Evolutionary conservation across 305 asterid species (phyloP), one percentile per base, ranked within the genome.

Genomic region (Fraxinus albicans): DNA sequence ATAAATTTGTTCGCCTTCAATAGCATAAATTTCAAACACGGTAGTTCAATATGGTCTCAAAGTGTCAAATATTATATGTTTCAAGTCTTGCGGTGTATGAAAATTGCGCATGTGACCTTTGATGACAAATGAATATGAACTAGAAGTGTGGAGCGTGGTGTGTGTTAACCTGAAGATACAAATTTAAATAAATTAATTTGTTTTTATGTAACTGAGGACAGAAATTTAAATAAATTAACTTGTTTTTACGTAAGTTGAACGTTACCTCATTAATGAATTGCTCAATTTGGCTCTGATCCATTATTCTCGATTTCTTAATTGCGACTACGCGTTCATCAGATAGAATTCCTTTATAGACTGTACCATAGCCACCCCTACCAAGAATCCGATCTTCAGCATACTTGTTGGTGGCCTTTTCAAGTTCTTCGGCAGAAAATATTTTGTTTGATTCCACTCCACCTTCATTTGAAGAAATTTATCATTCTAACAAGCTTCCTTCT

Each of bases 291-390:
- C 74, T 55, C 38, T 87, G 83, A 6, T 91, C 93, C 87, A 89
- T 80, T 29, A 86, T 80, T 72, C 87, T 85, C 0, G 91, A 88
- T 29, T 90, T 91, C 44, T 92, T 92, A 3, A 92, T 85, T 0
- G 96, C 96, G 6, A 92, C 89, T 0, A 91, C 13, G 3, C 50
- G 81, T 21, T 88, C 81, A 78, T 92, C 89, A 0, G n/a, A 80
- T 0, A 91, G 79, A 29, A 29, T 29, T 2, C 96, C 97, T 29
- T 29, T 29, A 29, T 29, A 29, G 31, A 29, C 31, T 29, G 31
- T 29, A 29, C 31, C 94, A 29, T 88, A 87, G 1, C 96, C 96
- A 0, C 96, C 94, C 23, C 75, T 60, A 6, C 93, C 94, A 5
- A 92, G 90, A 25, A 90, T 85, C 1, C 87, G 73, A 36, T 91